Percentiles rank a stretch among this genome's conserved stretches.
Evolutionary conservation across 2,329 filamentous ascomycete species (phyloP).

Genomic region (Alternaria sp.): DNA sequence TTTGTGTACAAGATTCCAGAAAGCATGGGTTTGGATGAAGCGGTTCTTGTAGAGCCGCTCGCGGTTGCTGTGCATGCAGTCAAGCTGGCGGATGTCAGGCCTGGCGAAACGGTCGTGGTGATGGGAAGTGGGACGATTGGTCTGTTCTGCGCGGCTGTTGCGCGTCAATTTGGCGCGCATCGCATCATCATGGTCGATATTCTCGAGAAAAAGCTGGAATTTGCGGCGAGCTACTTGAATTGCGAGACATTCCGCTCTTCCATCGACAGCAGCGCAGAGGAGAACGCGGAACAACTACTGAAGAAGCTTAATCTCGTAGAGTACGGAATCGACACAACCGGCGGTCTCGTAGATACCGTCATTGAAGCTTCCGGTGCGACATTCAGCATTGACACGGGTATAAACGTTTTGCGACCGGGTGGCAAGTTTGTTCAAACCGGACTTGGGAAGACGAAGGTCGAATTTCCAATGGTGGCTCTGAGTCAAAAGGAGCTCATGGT

Average conservation of each 20-base stretch:
- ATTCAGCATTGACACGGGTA: slow-evolving; percentile 81
- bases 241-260: slow-evolving; percentile 76
- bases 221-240: slow-evolving; percentile 80
- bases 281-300: slow-evolving; percentile 64
- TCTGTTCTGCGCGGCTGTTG: slow-evolving; percentile 80
- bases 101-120: slow-evolving; percentile 86
- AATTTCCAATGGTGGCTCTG: slow-evolving; percentile 89
- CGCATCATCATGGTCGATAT: slow-evolving; percentile 93
- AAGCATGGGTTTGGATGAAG: slow-evolving; percentile 83
- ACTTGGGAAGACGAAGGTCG: slow-evolving; percentile 90
- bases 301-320: slow-evolving; percentile 74
- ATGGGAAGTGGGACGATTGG: slow-evolving; percentile 94
- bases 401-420: slow-evolving; percentile 87
- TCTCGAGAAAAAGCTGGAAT: slow-evolving; percentile 79
- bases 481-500: slow-evolving; percentile 79
- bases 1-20: slow-evolving; percentile 94
- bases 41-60: slow-evolving; percentile 86
- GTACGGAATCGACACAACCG: slow-evolving; percentile 46
- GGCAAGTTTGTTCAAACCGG: slow-evolving; percentile 96
- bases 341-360: slow-evolving; percentile 81
- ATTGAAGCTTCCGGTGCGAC: slow-evolving; percentile 95
- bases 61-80: slow-evolving; percentile 87
- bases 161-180: slow-evolving; percentile 71
- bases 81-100: slow-evolving; percentile 76
- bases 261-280: slow-evolving; percentile 67